phyloP scores from a whole-genome alignment of 1,284 basidiomycete genomes.

The Golubevia pallescens region DNA sequence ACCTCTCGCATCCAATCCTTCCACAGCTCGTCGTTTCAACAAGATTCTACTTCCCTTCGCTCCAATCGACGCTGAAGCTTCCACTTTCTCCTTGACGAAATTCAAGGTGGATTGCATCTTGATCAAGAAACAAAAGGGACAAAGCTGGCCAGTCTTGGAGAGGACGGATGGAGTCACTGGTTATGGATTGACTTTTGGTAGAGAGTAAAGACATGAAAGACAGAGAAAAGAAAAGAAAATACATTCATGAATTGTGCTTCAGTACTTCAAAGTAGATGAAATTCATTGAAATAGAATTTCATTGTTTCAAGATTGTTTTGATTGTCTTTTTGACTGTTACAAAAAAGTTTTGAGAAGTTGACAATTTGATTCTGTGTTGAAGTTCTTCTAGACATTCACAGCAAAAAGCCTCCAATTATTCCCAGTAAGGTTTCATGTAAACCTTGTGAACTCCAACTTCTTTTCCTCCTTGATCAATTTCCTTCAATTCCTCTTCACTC shows the following conservation, averaged over 20 bases:
- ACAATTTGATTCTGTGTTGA: too few species aligned
- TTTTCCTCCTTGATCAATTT: constrained; percentile 32
- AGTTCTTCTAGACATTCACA: background rate
- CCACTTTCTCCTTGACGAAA: constrained; percentile 44
- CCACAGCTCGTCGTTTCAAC: constrained; percentile 29
- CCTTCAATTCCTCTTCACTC: constrained; percentile 22
- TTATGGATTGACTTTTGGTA: constrained; percentile 58
- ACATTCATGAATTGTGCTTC: too few species aligned
- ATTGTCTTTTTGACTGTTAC: too few species aligned
- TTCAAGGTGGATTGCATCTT: constrained; percentile 61
- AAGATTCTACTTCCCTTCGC: constrained; percentile 39
- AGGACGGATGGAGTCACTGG: constrained; percentile 38
- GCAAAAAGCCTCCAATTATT: background rate
- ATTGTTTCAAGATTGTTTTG: too few species aligned
- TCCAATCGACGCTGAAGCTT: constrained; percentile 28
- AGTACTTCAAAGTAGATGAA: too few species aligned
- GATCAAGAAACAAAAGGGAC: constrained; percentile 37
- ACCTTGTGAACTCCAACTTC: constrained; percentile 28
- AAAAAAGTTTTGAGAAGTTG: too few species aligned
- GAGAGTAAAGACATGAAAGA: constrained; percentile 5
- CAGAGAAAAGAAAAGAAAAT: background rate
- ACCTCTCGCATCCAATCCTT: constrained; percentile 24
- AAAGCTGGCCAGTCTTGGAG: constrained; percentile 58
- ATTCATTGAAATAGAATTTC: too few species aligned
- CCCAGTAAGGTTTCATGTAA: constrained; percentile 23